These are phyloP conservation scores for Penicillium lagena DNA, from an alignment of 495 filamentous ascomycete genomes.

Conservation along the genomic window DNA sequence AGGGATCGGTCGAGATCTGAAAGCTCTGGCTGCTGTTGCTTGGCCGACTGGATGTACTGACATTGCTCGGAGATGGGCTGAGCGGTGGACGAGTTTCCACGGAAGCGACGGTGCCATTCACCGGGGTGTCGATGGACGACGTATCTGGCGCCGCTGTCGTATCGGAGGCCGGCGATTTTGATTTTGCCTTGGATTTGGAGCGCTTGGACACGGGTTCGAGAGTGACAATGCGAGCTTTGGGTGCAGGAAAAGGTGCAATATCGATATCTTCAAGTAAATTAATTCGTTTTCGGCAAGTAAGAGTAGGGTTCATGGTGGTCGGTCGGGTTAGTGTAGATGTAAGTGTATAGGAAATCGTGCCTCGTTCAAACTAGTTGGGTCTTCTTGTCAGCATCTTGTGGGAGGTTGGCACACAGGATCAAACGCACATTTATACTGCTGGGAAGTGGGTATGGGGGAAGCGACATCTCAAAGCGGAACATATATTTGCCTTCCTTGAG, in stretches of 20 bases:
- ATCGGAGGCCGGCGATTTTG: conserved; percentile 28
- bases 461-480: conserved; percentile 83
- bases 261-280: conserved; percentile 68
- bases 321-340: conserved; percentile 86
- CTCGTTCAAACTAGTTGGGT: conserved; percentile 76
- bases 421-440: conserved; percentile 86
- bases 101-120: conserved; percentile 18
- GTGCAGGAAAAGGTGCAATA: conserved; percentile 48
- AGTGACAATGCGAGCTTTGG: conserved; percentile 68
- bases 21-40: conserved; percentile 55
- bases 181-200: conserved; percentile 41
- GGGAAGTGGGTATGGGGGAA: conserved; percentile 73
- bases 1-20: conserved; percentile 31
- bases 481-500: conserved; percentile 81
- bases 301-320: conserved; percentile 74
- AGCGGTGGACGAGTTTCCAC: conserved; percentile 34
- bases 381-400: conserved; percentile 7
- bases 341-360: conserved; percentile 85
- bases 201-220: conserved; percentile 65
- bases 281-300: conserved; percentile 72
- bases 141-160: conserved; percentile 25
- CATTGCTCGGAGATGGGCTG: conserved; percentile 55
- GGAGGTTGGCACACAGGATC: neutral
- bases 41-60: conserved; percentile 55
- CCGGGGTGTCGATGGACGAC: conserved; percentile 25